phyloP scores from a whole-genome alignment of 495 filamentous ascomycete genomes.

The Clavariopsis aquatica region DNA sequence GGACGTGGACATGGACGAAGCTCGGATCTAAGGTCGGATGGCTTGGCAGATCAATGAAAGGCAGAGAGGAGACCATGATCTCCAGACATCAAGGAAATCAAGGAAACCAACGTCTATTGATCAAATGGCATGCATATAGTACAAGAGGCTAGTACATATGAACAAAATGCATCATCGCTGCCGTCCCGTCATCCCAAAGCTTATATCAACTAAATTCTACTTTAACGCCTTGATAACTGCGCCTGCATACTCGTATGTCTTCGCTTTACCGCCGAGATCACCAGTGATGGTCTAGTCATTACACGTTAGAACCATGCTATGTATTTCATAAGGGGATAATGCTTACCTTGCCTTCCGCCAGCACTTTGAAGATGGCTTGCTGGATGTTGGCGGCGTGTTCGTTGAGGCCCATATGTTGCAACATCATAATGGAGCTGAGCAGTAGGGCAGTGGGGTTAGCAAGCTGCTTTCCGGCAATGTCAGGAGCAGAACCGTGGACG shows the following conservation, averaged over 20 bases:
- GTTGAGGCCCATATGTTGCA: conserved; percentile 93
- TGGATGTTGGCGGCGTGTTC: conserved; percentile 86
- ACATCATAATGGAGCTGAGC: conserved; percentile 95
- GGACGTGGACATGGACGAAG: conserved; percentile 1
- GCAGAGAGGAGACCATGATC: too few species aligned
- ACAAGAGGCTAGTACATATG: conserved; percentile 36
- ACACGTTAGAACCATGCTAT: conserved; percentile 20
- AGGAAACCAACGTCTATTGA: conserved; percentile 12
- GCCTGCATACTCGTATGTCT: conserved; percentile 85
- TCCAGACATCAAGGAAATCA: neutral
- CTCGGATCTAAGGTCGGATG: neutral
- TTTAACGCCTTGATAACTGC: conserved; percentile 89
- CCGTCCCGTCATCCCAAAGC: conserved; percentile 13
- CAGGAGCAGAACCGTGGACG: conserved; percentile 95
- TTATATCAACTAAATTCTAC: conserved; percentile 13
- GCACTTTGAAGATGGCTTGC: conserved; percentile 88
- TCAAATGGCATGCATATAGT: conserved; percentile 27
- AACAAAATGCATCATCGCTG: conserved; percentile 36
- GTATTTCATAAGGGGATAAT: neutral
- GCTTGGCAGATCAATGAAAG: conserved; percentile 7
- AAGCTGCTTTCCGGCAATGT: conserved; percentile 93
- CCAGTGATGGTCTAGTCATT: conserved; percentile 70
- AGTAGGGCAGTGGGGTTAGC: conserved; percentile 95
- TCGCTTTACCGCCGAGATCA: conserved; percentile 90
- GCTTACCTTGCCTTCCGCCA: conserved; percentile 87